Evolutionary conservation across 331 rosid species (phyloP).

Genomic region (Quercus phellos): DNA sequence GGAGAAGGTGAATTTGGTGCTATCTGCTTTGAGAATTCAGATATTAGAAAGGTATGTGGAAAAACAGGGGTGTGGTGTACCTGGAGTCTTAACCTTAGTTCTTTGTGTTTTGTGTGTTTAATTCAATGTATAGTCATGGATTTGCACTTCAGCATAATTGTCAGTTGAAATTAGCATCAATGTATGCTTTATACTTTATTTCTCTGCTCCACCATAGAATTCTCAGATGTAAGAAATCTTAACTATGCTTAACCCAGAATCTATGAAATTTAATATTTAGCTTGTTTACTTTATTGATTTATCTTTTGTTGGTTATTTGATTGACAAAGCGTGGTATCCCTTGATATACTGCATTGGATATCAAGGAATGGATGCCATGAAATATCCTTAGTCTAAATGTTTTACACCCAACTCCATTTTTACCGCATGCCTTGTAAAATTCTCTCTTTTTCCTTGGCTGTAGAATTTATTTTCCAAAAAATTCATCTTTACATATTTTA

Average conservation of each 20-base stretch:
- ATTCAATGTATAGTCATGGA: neutral
- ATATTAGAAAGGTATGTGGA: neutral
- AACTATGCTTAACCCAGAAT: neutral
- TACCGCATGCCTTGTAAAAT: neutral
- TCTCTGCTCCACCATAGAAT: neutral
- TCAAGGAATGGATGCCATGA: neutral
- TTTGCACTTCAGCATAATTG: neutral
- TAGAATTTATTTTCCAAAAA: neutral
- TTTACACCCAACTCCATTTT: neutral
- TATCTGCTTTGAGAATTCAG: neutral
- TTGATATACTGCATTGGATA: neutral
- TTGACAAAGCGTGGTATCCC: neutral
- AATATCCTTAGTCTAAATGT: neutral
- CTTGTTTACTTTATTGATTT: neutral
- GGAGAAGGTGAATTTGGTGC: constrained; percentile 64
- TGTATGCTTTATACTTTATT: neutral
- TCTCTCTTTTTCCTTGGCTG: neutral
- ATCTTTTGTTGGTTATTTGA: neutral
- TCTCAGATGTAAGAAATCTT: neutral
- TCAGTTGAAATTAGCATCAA: neutral
- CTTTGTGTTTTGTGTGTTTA: neutral
- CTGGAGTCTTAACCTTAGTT: neutral
- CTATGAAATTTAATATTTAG: neutral
- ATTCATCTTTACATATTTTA: no score
- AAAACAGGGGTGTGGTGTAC: neutral